Evolutionary conservation across 2,329 filamentous ascomycete species (phyloP).

Genomic region (Teratosphaeria destructans): DNA sequence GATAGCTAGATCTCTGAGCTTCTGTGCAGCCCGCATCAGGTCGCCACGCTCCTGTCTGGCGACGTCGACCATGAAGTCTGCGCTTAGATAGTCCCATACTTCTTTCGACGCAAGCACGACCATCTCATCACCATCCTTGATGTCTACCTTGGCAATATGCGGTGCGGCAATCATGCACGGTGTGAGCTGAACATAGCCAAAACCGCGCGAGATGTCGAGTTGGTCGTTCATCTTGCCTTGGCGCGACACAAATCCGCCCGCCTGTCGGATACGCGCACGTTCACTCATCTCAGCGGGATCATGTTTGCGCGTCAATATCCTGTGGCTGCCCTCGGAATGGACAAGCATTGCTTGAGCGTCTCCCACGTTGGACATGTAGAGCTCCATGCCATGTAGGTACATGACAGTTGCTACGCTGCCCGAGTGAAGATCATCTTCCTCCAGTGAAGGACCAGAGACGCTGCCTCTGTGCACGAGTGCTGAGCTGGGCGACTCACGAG

Average conservation of each 20-base stretch:
- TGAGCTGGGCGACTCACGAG: conserved; percentile 46
- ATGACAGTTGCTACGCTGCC: conserved; percentile 87
- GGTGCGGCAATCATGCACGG: conserved; percentile 88
- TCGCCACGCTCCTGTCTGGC: conserved; percentile 77
- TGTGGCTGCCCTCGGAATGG: conserved; percentile 73
- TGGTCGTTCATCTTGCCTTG: conserved; percentile 89
- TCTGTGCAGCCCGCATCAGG: conserved; percentile 89
- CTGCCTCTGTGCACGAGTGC: conserved; percentile 58
- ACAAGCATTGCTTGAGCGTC: conserved; percentile 95
- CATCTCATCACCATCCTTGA: conserved; percentile 86
- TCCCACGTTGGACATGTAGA: conserved; percentile 91
- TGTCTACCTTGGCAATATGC: conserved; percentile 63
- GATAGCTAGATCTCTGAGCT: conserved; percentile 87
- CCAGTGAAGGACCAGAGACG: conserved; percentile 63
- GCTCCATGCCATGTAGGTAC: conserved; percentile 78
- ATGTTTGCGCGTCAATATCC: conserved; percentile 80
- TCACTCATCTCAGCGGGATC: conserved; percentile 81
- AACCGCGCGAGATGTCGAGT: conserved; percentile 84
- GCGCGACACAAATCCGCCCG: conserved; percentile 89
- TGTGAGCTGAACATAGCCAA: conserved; percentile 88
- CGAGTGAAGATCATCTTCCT: conserved; percentile 78
- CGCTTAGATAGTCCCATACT: conserved; percentile 88
- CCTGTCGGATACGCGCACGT: conserved; percentile 80
- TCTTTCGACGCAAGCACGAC: conserved; percentile 84
- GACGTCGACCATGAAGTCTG: conserved; percentile 84